These are phyloP conservation scores for Penicillium atrosanguineum DNA, from an alignment of 495 filamentous ascomycete species.

Conservation along the genomic window DNA sequence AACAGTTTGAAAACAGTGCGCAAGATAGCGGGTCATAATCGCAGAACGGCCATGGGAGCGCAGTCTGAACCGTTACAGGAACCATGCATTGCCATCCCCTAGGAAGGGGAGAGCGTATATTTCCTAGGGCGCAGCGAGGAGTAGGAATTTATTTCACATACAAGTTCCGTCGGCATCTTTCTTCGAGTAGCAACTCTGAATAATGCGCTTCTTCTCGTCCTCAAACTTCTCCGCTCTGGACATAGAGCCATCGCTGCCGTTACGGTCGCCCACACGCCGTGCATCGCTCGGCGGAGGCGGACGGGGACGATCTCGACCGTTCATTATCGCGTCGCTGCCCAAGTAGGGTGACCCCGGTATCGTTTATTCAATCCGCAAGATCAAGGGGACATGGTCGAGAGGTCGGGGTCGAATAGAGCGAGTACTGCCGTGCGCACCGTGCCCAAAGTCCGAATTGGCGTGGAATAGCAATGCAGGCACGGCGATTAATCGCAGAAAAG, in stretches of 20 bases:
- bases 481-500: neutral
- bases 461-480: neutral
- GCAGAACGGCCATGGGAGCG: neutral
- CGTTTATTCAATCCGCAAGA: conserved; percentile 26
- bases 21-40: neutral
- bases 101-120: neutral
- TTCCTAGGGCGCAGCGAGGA: neutral
- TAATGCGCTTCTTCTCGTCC: conserved; percentile 91
- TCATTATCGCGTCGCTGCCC: conserved; percentile 32
- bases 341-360: conserved; percentile 21
- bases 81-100: conserved; percentile 10
- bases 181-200: conserved; percentile 87
- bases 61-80: conserved; percentile 1
- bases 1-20: neutral
- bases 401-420: conserved; percentile 16
- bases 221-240: conserved; percentile 88
- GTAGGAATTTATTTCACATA: conserved; percentile 42
- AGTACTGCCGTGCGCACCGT: conserved; percentile 14
- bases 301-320: conserved; percentile 35
- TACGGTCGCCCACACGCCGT: conserved; percentile 35
- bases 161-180: conserved; percentile 77
- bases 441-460: conserved; percentile 8
- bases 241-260: conserved; percentile 38
- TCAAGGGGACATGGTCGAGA: conserved; percentile 42
- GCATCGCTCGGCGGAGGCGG: conserved; percentile 28